Conservation (phyloP, 306 rosid genomes). For the Vigna angularis region DNA sequence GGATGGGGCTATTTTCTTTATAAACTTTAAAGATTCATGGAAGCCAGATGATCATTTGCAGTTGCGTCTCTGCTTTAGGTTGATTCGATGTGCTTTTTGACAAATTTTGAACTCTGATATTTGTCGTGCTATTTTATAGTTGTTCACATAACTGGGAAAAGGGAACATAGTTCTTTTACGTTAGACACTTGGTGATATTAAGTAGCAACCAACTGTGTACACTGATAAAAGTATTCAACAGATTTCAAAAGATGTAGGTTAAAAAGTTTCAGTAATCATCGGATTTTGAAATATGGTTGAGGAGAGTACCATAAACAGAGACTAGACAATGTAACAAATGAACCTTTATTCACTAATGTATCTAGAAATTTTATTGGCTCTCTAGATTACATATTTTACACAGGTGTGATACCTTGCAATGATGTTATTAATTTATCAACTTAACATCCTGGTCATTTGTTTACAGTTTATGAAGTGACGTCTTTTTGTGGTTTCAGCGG, state of each 20-base stretch:
- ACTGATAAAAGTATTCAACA: background rate
- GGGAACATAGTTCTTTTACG: background rate
- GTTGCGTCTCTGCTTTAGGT: conserved; percentile 19
- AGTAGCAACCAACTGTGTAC: background rate
- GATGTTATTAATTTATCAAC: conserved; percentile 2
- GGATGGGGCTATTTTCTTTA: background rate
- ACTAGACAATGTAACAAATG: conserved; percentile 79
- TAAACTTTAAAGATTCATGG: background rate
- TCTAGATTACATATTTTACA: conserved; percentile 97
- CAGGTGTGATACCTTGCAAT: conserved; percentile 60
- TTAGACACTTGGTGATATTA: background rate
- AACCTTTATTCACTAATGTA: conserved; percentile 90
- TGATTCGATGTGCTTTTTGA: conserved; percentile 31
- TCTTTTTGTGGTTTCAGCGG: conserved; percentile 69
- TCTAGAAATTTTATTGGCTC: conserved; percentile 97
- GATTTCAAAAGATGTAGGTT: no score
- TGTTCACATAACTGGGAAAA: conserved; percentile 22
- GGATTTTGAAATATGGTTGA: no score
- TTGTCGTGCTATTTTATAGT: background rate
- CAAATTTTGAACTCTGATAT: conserved; percentile 22
- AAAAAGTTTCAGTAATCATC: no score
- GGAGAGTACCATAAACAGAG: conserved; percentile 83
- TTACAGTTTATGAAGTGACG: background rate
- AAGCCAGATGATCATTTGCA: conserved; percentile 5
- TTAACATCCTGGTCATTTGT: conserved; percentile 24